Conservation (phyloP, 129 eudicot genomes). For the Oenanthe sinensis region DNA sequence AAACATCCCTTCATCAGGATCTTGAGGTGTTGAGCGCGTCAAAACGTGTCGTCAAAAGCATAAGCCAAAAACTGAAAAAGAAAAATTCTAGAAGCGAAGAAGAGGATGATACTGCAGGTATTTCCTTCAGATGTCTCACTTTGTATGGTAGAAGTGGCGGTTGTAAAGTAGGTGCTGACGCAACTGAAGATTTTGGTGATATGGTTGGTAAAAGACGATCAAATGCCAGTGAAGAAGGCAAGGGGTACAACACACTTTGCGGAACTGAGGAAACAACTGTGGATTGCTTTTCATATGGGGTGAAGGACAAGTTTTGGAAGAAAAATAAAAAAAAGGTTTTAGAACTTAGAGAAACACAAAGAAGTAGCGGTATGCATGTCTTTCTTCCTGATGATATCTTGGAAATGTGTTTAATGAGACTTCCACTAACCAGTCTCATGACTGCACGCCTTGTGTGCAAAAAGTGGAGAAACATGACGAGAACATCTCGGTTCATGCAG, state of each 20-base stretch:
- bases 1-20: conserved; percentile 47
- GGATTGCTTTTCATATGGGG: conserved; percentile 74
- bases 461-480: conserved; percentile 68
- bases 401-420: conserved; percentile 88
- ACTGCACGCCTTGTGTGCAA: conserved; percentile 87
- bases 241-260: conserved; percentile 44
- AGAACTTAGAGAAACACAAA: conserved; percentile 21
- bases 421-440: conserved; percentile 75
- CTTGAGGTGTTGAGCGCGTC: conserved; percentile 62
- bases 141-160: conserved; percentile 72
- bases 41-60: conserved; percentile 62
- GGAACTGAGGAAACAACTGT: conserved; percentile 54
- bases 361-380: conserved; percentile 27
- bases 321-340: conserved; percentile 37
- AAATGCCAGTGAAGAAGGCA: conserved; percentile 62
- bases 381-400: conserved; percentile 88
- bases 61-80: conserved; percentile 72
- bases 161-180: conserved; percentile 89
- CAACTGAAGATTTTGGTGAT: conserved; percentile 54
- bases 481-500: conserved; percentile 58
- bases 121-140: conserved; percentile 69
- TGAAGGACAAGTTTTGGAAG: conserved; percentile 62
- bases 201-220: conserved; percentile 50
- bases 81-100: conserved; percentile 43
- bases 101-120: conserved; percentile 42